phyloP scores from a whole-genome alignment of 805 yeast species.

The Starmerella sp. region DNA sequence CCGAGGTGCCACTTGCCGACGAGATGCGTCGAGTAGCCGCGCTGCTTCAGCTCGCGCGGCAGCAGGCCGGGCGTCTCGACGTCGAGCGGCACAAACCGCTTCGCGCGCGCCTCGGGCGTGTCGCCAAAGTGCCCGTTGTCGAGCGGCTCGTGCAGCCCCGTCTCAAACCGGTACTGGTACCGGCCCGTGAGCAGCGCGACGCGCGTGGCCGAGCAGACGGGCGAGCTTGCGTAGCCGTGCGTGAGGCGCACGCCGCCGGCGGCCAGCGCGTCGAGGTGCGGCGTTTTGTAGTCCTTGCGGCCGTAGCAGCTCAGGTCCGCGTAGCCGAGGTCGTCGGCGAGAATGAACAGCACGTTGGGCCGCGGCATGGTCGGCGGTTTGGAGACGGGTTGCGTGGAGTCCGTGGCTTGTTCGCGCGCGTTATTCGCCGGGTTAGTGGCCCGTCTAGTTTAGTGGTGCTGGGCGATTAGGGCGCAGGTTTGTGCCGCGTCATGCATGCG shows the following conservation, averaged over 20 bases:
- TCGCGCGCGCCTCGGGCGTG: slow-evolving; percentile 10
- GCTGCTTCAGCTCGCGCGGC: slow-evolving; percentile 40
- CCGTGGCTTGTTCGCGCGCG: background rate
- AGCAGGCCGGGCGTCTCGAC: slow-evolving; percentile 21
- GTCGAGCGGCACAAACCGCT: slow-evolving; percentile 14
- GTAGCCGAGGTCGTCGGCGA: slow-evolving; percentile 53
- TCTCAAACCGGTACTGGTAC: slow-evolving; percentile 37
- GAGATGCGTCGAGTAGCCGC: slow-evolving; percentile 40
- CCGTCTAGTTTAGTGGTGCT: no score
- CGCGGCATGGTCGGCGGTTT: background rate
- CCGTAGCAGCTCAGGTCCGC: slow-evolving; percentile 47
- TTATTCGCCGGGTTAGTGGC: background rate
- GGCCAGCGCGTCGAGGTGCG: slow-evolving; percentile 39
- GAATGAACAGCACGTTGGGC: slow-evolving; percentile 45
- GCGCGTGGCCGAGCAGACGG: slow-evolving; percentile 56
- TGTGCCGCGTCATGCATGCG: no score
- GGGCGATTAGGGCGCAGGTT: background rate
- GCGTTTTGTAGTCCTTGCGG: slow-evolving; percentile 44
- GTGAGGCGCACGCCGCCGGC: slow-evolving; percentile 40
- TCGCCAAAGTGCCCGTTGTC: slow-evolving; percentile 4
- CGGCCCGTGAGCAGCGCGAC: slow-evolving; percentile 52
- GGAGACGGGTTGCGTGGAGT: background rate
- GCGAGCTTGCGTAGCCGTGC: slow-evolving; percentile 52
- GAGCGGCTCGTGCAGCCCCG: slow-evolving; percentile 22
- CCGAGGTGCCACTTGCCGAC: slow-evolving; percentile 59